Evolutionary conservation across 1,139 yeast species (phyloP).

Genomic region (Candida anutae): DNA sequence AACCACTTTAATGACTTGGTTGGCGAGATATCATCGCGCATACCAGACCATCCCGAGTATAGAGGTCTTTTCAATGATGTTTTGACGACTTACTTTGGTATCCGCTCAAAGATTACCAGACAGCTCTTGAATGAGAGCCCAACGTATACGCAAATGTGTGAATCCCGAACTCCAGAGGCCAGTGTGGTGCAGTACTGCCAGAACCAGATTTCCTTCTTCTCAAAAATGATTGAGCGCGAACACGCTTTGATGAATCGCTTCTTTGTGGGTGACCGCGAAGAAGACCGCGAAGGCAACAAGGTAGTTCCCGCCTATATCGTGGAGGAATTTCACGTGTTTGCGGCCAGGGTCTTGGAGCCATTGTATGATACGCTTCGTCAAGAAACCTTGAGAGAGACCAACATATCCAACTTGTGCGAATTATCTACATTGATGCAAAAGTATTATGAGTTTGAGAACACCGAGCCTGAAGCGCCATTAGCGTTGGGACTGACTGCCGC

Average conservation of each 20-base stretch:
- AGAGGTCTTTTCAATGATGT: conserved; percentile 65
- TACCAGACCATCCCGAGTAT: conserved; percentile 45
- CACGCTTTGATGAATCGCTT: conserved; percentile 46
- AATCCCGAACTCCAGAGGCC: conserved; percentile 2
- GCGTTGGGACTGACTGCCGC: background rate
- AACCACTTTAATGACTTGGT: conserved; percentile 35
- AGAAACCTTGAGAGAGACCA: conserved; percentile 58
- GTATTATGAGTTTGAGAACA: conserved; percentile 59
- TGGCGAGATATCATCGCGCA: conserved; percentile 44
- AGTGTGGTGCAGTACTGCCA: conserved; percentile 51
- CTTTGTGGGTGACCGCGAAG: conserved; percentile 22
- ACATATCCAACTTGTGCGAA: conserved; percentile 64
- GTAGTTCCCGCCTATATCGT: conserved; percentile 13
- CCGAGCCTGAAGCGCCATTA: conserved; percentile 20
- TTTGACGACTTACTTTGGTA: conserved; percentile 50
- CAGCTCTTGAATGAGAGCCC: conserved; percentile 16
- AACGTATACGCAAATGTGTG: too few relatives aligned
- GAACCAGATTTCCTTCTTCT: conserved; percentile 48
- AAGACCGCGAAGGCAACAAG: conserved; percentile 2
- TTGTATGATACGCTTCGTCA: conserved; percentile 65
- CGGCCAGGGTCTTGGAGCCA: conserved; percentile 62
- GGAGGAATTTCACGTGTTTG: conserved; percentile 44
- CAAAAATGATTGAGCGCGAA: conserved; percentile 57
- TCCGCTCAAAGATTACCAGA: conserved; percentile 42
- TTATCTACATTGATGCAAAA: conserved; percentile 63